phyloP scores from a whole-genome alignment of 352 stramenopile genomes.

The Globisporangium paroecandrum region DNA sequence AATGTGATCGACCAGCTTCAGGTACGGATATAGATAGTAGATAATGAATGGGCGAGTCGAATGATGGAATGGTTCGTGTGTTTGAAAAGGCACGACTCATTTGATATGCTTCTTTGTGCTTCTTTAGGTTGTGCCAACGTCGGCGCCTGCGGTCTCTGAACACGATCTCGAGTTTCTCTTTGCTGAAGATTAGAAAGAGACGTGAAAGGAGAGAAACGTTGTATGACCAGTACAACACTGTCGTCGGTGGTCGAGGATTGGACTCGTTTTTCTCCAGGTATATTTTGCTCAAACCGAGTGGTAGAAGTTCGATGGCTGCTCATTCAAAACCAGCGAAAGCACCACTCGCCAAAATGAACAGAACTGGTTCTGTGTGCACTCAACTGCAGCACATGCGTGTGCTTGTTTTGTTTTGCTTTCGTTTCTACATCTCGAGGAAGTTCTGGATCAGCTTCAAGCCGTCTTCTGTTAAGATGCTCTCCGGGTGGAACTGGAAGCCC shows the following conservation, averaged over 20 bases:
- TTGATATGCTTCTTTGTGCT: neutral
- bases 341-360: neutral
- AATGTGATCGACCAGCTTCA: conserved; percentile 70
- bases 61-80: no score
- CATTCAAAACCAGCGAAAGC: neutral
- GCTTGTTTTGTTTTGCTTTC: neutral
- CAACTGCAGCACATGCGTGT: neutral
- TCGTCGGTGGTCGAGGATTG: neutral
- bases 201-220: neutral
- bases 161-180: conserved; percentile 72
- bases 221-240: neutral
- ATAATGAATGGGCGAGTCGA: neutral
- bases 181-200: conserved; percentile 46
- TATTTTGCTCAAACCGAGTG: conserved; percentile 5
- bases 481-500: conserved; percentile 87
- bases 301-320: neutral
- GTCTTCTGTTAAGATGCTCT: conserved; percentile 84
- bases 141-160: conserved; percentile 34
- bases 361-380: neutral
- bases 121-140: conserved; percentile 42
- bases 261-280: conserved; percentile 6
- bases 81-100: neutral
- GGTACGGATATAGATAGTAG: conserved; percentile 21
- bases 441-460: conserved; percentile 84
- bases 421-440: conserved; percentile 80